phyloP scores from a whole-genome alignment of 176 grass and related monocot genomes.

The Eleusine coracana region DNA sequence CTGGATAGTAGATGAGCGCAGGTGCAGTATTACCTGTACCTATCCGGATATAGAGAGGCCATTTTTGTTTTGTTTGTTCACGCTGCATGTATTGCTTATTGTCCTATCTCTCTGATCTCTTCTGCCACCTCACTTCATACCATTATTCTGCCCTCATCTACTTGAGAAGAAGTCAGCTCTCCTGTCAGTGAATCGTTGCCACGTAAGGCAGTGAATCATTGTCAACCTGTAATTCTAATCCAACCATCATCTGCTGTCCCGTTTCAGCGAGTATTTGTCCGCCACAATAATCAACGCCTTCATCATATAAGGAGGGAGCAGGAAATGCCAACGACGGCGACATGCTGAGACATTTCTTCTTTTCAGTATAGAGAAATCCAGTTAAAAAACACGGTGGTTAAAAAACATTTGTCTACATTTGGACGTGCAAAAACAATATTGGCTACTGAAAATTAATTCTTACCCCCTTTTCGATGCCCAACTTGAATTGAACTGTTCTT shows the following conservation, averaged over 20 bases:
- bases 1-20: slow-evolving; percentile 3
- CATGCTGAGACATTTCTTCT: background rate
- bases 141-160: background rate
- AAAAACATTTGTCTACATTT: too few relatives aligned
- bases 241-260: background rate
- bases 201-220: background rate
- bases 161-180: background rate
- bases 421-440: too few relatives aligned
- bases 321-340: background rate
- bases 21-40: background rate
- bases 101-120: background rate
- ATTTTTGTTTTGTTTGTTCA: background rate
- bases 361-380: too few relatives aligned
- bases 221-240: background rate
- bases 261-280: background rate
- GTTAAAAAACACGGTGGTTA: too few relatives aligned
- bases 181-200: background rate
- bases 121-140: background rate
- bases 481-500: too few relatives aligned
- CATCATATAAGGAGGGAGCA: background rate
- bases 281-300: background rate
- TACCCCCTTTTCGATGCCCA: too few relatives aligned
- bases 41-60: background rate
- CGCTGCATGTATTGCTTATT: background rate
- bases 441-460: too few relatives aligned